phyloP scores from a whole-genome alignment of 2,329 filamentous ascomycete genomes.

The Colletotrichum euphorbiae region DNA sequence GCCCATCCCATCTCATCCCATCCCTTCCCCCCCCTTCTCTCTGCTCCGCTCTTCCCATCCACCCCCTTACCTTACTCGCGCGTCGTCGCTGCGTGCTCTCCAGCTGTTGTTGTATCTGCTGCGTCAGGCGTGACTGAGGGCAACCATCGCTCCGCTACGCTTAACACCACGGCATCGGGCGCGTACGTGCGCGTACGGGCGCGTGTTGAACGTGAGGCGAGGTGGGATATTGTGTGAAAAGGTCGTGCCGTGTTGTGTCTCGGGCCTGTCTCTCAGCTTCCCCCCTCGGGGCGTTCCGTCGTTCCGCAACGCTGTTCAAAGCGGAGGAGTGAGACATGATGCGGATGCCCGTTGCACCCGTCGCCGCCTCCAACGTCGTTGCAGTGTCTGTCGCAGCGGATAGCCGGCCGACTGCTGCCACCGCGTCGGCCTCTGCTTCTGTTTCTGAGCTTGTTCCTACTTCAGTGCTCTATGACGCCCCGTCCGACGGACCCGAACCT shows the following conservation, averaged over 20 bases:
- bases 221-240: not conserved
- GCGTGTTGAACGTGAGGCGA: constrained; percentile 6
- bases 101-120: not conserved
- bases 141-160: constrained; percentile 7
- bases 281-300: too few relatives aligned
- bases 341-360: constrained; percentile 34
- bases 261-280: not conserved
- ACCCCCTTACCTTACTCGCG: constrained; percentile 25
- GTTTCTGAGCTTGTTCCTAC: not conserved
- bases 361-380: constrained; percentile 9
- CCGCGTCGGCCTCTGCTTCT: not conserved
- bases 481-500: constrained; percentile 25
- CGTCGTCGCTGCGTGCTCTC: not conserved
- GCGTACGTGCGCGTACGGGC: constrained; percentile 6
- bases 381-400: constrained; percentile 17
- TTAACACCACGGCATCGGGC: not conserved
- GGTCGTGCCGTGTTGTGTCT: not conserved
- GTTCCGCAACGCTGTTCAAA: not conserved
- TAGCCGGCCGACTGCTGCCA: constrained; percentile 20
- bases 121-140: not conserved
- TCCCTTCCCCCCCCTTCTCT: not conserved
- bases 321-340: constrained; percentile 33
- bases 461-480: constrained; percentile 9
- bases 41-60: constrained; percentile 11
- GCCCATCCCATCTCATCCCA: not conserved